Evolutionary conservation across 495 filamentous ascomycete genomes (phyloP), one percentile per base, ranked within the genome.

Genomic region (Aspergillus mulundensis): DNA sequence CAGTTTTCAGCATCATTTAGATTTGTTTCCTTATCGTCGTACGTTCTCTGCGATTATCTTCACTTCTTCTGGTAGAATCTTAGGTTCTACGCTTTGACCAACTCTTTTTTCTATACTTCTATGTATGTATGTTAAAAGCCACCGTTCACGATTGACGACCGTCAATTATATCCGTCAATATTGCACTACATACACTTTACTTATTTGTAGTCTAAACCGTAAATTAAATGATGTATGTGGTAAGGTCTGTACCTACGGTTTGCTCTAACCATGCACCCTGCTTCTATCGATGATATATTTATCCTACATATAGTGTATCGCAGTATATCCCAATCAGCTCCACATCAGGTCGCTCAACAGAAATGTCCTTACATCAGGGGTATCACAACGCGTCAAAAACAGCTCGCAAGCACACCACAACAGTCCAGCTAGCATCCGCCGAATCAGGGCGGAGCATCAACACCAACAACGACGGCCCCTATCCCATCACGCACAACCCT

Each of bases 401-500:
- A 24, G 28, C 25, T 28, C 25, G 25, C 25, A 28, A 28, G 8
- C 25, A 28, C 25, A 28, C 25, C 25, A 28, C 4, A 8, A 28
- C 25, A 28, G 8, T 28, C 4, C 25, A 28, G 25, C 8, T 28
- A 3, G n/a, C n/a, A n/a, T 8, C 8, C 25, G 25, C 25, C 25
- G 8, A 28, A 12, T 23, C 42, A 20, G 12, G 32, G 14, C 16
- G 38, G 18, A 40, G 18, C 5, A 41, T 14, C 10, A 15, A 53
- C 48, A 25, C 39, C 47, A 30, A 25, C 46, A 36, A 14, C 47
- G 8, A 14, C 47, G 8, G 7, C n/a, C 3, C 5, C n/a, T 7
- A 30, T 12, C 54, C 74, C 61, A 23, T 66, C 76, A 57, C 56
- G 55, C 12, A 39, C 68, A 25, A 88, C 62, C 36, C 64, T 61